Base-by-base conservation (phyloP, 116 monocot species). In the Trichopus zeylanicus region DNA sequence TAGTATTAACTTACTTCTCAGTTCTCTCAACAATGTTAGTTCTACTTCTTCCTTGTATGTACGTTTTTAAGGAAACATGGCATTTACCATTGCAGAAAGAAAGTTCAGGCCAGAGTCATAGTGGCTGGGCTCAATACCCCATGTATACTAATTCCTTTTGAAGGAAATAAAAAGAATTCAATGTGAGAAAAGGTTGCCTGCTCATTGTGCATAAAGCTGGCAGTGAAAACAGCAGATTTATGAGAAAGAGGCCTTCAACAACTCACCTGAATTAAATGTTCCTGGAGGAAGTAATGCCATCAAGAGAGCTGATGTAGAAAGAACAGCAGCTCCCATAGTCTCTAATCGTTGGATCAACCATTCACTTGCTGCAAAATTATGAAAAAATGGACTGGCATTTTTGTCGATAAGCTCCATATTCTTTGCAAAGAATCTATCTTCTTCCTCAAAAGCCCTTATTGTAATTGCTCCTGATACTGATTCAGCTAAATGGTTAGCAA, bases 331-430 rank as follows among this genome's bases (percentile, higher is more conserved):
- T 69, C 88, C 73, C 81, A 92, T 81, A 7, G 29, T 74, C 67
- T 92, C 92, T 48, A 92, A 35, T 19, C 92, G 67, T 61, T 87
- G 87, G 23, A 92, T 92, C 33, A 92, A 59, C 92, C 92, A 92
- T 59, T 92, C 88, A 64, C 57, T 88, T 46, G 84, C 81, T 26
- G 78, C 75, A 64, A 84, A 92, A 67, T 76, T 92, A 29, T 84
- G 81, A 64, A 88, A 80, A 62, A 78, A 87, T 12, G 92, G 87
- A 47, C 92, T 77, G 13, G 81, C 76, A 77, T 88, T 92, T 29
- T 67, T 79, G 62, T 92, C 92, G 47, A 88, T 70, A 53, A 87
- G 84, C 54, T 80, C 68, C 70, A 87, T 39, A 60, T 68, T 76
- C 67, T 88, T 92, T 8, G 66, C 65, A 73, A 92, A 79, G 64